Percentiles rank a stretch among this genome's conserved stretches.
These are phyloP conservation scores for Thelonectria discophora DNA, from an alignment of 2,329 filamentous ascomycete species.

Conservation along the genomic window DNA sequence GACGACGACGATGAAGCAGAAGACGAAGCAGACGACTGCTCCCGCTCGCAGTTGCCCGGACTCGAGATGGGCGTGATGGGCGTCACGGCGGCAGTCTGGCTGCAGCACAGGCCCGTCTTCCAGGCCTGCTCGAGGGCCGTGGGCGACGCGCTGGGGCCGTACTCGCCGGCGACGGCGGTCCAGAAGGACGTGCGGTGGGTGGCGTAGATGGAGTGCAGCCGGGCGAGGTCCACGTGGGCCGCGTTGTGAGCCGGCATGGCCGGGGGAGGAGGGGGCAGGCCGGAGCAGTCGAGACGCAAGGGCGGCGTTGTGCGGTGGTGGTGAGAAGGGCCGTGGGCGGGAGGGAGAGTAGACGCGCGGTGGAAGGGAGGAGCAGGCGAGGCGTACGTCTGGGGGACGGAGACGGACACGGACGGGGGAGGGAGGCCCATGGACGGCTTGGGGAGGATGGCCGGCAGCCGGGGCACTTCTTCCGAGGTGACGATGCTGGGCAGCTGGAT, in stretches of 20 bases:
- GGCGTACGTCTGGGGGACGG: conserved; percentile 52
- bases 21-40: conserved; percentile 25
- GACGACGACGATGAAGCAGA: background rate
- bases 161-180: conserved; percentile 75
- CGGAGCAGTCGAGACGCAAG: conserved; percentile 69
- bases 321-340: conserved; percentile 7
- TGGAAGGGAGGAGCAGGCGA: conserved; percentile 51
- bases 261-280: conserved; percentile 50
- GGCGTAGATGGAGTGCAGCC: conserved; percentile 75
- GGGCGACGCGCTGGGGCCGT: conserved; percentile 70
- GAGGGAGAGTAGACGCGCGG: conserved; percentile 20
- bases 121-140: conserved; percentile 76
- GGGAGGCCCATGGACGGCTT: conserved; percentile 67
- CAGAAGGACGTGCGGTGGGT: conserved; percentile 77
- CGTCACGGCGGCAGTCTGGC: conserved; percentile 48
- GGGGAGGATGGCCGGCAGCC: conserved; percentile 70
- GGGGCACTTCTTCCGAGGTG: conserved; percentile 54
- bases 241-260: conserved; percentile 45
- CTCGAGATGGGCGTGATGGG: conserved; percentile 65
- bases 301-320: conserved; percentile 52
- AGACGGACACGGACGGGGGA: conserved; percentile 37
- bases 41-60: conserved; percentile 57
- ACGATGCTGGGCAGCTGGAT: conserved; percentile 64
- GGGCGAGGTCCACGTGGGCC: conserved; percentile 67
- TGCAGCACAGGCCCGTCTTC: conserved; percentile 59